phyloP scores from a whole-genome alignment of 306 rosid species.

The Citrullus mucosospermus region DNA sequence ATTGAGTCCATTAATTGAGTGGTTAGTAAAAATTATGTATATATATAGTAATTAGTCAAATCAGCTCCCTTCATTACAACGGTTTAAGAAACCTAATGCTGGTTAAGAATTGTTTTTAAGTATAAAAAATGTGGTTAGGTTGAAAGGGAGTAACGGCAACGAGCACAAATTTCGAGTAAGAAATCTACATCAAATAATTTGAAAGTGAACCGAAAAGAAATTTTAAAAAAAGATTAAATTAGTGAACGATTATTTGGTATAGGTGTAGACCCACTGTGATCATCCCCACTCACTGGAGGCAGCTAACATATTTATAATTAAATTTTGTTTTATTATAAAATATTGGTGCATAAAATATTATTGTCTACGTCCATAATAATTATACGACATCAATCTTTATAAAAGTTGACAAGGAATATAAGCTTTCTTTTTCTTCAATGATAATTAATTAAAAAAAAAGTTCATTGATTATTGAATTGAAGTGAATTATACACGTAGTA shows the following conservation, averaged over 20 bases:
- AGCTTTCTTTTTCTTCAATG: neutral
- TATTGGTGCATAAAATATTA: neutral
- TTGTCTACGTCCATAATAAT: slow-evolving; percentile 1
- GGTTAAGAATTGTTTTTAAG: neutral
- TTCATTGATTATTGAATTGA: neutral
- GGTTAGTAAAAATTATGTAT: neutral
- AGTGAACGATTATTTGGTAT: neutral
- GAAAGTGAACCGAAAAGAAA: neutral
- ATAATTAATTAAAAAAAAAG: neutral
- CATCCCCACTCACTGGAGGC: slow-evolving; percentile 5
- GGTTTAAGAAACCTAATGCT: neutral
- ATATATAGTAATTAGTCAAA: neutral
- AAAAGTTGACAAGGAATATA: slow-evolving; percentile 1
- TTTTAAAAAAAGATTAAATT: neutral
- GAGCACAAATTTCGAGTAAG: neutral
- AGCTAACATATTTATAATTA: neutral
- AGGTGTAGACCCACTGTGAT: neutral
- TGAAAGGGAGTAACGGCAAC: neutral
- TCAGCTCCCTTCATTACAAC: neutral
- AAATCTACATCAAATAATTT: neutral
- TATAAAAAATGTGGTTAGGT: neutral
- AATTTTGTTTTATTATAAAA: neutral
- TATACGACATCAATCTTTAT: neutral
- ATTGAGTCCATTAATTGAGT: neutral
- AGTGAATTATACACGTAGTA: too few species aligned